A percentile compares a stretch with the other conserved stretches of the same genome.
Conservation (phyloP, 805 yeast genomes). For the Kuraishia ogatae region DNA sequence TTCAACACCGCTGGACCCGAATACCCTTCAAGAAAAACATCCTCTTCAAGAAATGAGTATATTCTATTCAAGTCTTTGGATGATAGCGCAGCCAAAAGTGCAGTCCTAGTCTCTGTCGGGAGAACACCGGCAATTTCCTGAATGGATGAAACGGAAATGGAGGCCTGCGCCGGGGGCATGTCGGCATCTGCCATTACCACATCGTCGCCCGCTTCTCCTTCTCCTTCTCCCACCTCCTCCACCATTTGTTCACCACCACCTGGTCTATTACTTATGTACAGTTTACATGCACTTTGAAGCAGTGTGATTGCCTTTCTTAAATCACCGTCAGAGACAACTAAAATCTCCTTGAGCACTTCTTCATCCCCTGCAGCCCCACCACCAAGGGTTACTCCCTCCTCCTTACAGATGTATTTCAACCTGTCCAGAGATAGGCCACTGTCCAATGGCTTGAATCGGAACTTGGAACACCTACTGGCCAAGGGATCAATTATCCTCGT, state of each 20-base stretch:
- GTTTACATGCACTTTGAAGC: slow-evolving; percentile 73
- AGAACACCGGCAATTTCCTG: slow-evolving; percentile 25
- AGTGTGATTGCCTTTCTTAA: slow-evolving; percentile 87
- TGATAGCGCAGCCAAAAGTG: slow-evolving; percentile 12
- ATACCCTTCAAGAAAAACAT: slow-evolving; percentile 23
- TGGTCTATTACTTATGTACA: slow-evolving; percentile 23
- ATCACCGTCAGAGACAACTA: slow-evolving; percentile 81
- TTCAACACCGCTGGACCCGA: slow-evolving; percentile 20
- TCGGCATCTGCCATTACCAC: slow-evolving; percentile 19
- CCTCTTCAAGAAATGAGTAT: slow-evolving; percentile 15
- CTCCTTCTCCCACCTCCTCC: slow-evolving; percentile 8
- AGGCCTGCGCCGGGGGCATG: too few species aligned
- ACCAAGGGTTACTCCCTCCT: slow-evolving; percentile 28
- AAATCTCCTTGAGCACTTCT: slow-evolving; percentile 52
- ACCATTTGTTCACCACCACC: background rate
- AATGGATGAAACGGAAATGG: slow-evolving; percentile 4
- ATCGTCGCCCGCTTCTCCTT: slow-evolving; percentile 21
- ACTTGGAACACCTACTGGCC: slow-evolving; percentile 94
- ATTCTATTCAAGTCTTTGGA: slow-evolving; percentile 15
- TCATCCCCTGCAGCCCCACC: slow-evolving; percentile 28
- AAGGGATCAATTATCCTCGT: slow-evolving; percentile 95
- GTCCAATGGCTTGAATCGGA: slow-evolving; percentile 78
- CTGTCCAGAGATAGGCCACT: slow-evolving; percentile 62
- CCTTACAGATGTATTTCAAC: slow-evolving; percentile 48
- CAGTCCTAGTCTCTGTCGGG: slow-evolving; percentile 12